phyloP scores from a whole-genome alignment of 2,329 filamentous ascomycete genomes.

The Fusarium xyrophilum region DNA sequence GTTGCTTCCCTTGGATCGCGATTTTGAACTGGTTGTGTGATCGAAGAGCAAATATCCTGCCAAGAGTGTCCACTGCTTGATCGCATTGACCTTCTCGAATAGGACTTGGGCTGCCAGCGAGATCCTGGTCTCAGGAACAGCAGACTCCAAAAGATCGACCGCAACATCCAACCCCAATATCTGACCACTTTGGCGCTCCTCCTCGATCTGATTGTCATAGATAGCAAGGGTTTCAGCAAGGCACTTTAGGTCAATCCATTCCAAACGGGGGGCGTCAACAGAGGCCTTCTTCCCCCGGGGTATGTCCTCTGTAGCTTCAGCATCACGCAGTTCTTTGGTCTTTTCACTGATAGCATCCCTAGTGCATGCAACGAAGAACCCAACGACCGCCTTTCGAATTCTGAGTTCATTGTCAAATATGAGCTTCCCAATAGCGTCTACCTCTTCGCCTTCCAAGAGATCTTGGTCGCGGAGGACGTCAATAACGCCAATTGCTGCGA shows the following conservation, averaged over 20 bases:
- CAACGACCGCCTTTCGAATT: constrained; percentile 86
- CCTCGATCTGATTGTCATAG: constrained; percentile 76
- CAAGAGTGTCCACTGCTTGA: constrained; percentile 86
- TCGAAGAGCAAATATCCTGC: constrained; percentile 93
- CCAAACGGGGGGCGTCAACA: constrained; percentile 75
- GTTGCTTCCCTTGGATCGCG: constrained; percentile 57
- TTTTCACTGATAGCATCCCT: constrained; percentile 80
- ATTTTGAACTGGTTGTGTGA: constrained; percentile 71
- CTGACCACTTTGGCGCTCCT: constrained; percentile 60
- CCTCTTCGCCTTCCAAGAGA: constrained; percentile 87
- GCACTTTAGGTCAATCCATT: constrained; percentile 93
- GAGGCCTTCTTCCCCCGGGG: constrained; percentile 76
- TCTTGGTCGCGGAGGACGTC: constrained; percentile 83
- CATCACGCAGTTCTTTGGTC: constrained; percentile 83
- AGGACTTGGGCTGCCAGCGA: constrained; percentile 85
- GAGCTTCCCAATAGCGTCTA: constrained; percentile 85
- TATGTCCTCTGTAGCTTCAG: constrained; percentile 74
- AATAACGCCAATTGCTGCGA: constrained; percentile 80
- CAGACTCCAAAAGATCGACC: constrained; percentile 65
- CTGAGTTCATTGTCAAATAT: constrained; percentile 87
- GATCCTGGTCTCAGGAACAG: constrained; percentile 78
- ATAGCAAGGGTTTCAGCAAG: constrained; percentile 81
- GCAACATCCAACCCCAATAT: constrained; percentile 58
- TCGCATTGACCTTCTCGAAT: constrained; percentile 80
- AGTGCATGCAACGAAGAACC: constrained; percentile 89